Base-by-base conservation (phyloP, 2,329 filamentous ascomycete genomes). In the Aureobasidium melanogenum region DNA sequence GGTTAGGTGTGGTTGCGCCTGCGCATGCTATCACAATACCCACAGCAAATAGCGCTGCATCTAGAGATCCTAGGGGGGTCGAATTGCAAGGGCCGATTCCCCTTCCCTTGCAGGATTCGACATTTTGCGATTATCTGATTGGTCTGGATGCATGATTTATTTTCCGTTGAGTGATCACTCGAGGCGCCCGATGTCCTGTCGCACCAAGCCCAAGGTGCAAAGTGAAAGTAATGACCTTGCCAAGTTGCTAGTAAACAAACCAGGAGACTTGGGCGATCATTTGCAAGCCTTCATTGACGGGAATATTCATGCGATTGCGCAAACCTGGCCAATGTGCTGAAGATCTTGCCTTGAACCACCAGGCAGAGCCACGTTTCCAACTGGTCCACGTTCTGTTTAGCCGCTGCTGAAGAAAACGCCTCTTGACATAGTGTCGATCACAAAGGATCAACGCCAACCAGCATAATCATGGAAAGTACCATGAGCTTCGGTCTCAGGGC, bases 331-430 rank as follows among this genome's bases (percentile, higher is more conserved):
- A 56, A 56, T 24, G 26, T 38, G 26, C 39, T 44, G 52, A 43
- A 56, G 52, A 56, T 56, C 52, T n/a, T 39, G n/a, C n/a, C 52
- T n/a, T 34, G 52, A 56, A 56, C 51, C 22, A 41, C 19, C 36
- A 38, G 48, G 36, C 34, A 56, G n/a, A 57, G 41, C 39, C 54
- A 57, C 54, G 54, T 57, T 57, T 47, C 41, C 54, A 57, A 57
- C 54, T 57, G 54, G 41, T 26, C 54, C 54, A 57, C 46, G 54
- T 57, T 38, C 54, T 28, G 24, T 43, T 56, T 43, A 56, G 52
- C 52, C 52, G 52, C 52, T 24, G 52, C 52, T 44, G 38, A 22
- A 36, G 19, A 48, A n/a, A n/a, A 47, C 54, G 54, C 54, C 54
- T 58, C 54, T 58, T 58, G 5, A 32, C 54, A 32, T 28, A 34